Percentiles rank a stretch among this genome's conserved stretches.
Conservation (phyloP, 257 asterid genomes). For the Osmanthus fragrans region DNA sequence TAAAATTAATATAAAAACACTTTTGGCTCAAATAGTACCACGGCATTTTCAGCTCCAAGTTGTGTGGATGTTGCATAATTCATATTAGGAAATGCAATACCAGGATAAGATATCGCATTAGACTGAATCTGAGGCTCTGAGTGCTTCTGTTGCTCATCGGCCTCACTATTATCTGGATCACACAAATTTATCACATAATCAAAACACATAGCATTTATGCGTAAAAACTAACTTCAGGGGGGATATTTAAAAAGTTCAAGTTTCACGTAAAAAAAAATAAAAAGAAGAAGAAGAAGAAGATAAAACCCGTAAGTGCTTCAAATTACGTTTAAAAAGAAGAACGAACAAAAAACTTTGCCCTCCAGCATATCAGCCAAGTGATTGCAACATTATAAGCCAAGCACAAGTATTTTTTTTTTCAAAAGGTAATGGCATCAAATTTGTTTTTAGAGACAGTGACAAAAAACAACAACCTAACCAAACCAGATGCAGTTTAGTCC, state of each 20-base stretch:
- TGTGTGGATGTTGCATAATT: slow-evolving; percentile 47
- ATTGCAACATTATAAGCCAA: too few species aligned
- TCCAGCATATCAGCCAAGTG: too few species aligned
- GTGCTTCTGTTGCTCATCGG: slow-evolving; percentile 60
- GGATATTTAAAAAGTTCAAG: too few species aligned
- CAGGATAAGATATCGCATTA: slow-evolving; percentile 39
- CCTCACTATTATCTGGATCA: slow-evolving; percentile 40
- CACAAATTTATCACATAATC: not conserved
- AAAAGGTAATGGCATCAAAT: too few species aligned
- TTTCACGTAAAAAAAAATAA: too few species aligned
- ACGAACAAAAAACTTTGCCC: not conserved
- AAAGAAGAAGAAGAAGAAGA: too few species aligned
- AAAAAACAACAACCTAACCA: too few species aligned
- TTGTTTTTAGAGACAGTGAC: too few species aligned
- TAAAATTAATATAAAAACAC: too few species aligned
- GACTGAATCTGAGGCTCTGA: slow-evolving; percentile 45
- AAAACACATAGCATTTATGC: not conserved
- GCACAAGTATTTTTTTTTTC: too few species aligned
- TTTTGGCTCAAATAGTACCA: slow-evolving; percentile 33
- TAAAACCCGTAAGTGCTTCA: too few species aligned
- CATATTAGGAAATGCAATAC: slow-evolving; percentile 55
- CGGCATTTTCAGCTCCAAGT: slow-evolving; percentile 70
- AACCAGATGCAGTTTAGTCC: too few species aligned
- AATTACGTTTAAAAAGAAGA: not conserved
- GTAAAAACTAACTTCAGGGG: not conserved